phyloP scores from a whole-genome alignment of 768 basidiomycete genomes.

The Tylopilus balloui region DNA sequence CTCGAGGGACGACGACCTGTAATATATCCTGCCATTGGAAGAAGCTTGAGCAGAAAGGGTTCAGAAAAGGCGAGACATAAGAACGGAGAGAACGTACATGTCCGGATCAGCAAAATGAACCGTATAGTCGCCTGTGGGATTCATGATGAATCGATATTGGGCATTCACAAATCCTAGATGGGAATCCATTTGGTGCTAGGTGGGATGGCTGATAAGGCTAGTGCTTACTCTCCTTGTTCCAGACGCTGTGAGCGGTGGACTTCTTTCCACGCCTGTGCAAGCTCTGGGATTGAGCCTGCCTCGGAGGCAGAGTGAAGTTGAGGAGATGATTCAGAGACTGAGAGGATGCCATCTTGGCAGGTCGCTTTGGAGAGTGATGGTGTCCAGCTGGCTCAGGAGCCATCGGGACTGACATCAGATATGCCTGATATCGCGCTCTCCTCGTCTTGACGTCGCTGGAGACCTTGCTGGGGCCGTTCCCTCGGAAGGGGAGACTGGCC shows the following conservation, averaged over 20 bases:
- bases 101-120: constrained; percentile 97
- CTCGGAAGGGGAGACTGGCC: constrained; percentile 43
- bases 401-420: constrained; percentile 28
- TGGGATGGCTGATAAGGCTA: constrained; percentile 8
- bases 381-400: constrained; percentile 21
- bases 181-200: constrained; percentile 13
- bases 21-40: constrained; percentile 96
- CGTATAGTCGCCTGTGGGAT: constrained; percentile 86
- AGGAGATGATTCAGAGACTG: constrained; percentile 80
- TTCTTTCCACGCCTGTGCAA: constrained; percentile 75
- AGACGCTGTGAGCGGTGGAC: constrained; percentile 57
- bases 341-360: constrained; percentile 62
- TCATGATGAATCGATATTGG: constrained; percentile 93
- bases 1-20: constrained; percentile 88
- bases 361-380: constrained; percentile 49
- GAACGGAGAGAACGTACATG: constrained; percentile 56
- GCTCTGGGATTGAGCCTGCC: constrained; percentile 59
- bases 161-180: constrained; percentile 89
- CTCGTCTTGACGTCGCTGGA: constrained; percentile 3
- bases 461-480: constrained; percentile 38
- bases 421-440: constrained; percentile 19
- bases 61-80: background rate
- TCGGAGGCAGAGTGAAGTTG: constrained; percentile 89
- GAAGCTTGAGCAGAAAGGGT: constrained; percentile 49
- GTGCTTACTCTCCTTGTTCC: constrained; percentile 92